Evolutionary conservation across 2,329 filamentous ascomycete genomes (phyloP).

Genomic region (Neoascochyta sp.): DNA sequence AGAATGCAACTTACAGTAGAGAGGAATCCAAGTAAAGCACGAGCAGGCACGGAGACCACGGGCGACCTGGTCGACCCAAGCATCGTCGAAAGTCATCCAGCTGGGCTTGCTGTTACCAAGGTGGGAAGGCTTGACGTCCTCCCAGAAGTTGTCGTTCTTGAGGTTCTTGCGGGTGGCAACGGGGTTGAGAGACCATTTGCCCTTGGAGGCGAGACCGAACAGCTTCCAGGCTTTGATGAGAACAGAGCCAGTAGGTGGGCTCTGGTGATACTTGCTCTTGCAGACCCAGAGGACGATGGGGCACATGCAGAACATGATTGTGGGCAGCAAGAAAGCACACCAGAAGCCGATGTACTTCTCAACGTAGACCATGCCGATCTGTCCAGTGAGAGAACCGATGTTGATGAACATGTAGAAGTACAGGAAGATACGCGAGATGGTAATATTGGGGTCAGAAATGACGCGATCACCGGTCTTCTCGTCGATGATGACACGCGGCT

Average conservation of each 20-base stretch:
- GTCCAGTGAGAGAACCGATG: conserved; percentile 63
- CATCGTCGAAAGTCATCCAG: conserved; percentile 82
- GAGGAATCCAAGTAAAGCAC: conserved; percentile 53
- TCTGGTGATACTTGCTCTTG: conserved; percentile 59
- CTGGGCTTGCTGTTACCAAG: conserved; percentile 55
- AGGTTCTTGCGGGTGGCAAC: conserved; percentile 57
- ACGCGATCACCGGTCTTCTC: conserved; percentile 60
- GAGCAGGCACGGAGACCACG: conserved; percentile 40
- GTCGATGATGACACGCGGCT: conserved; percentile 54
- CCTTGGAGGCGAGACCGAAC: conserved; percentile 59
- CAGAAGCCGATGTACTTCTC: conserved; percentile 76
- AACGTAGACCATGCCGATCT: conserved; percentile 69
- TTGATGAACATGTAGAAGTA: conserved; percentile 53
- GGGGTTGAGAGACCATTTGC: conserved; percentile 60
- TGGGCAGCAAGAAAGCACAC: conserved; percentile 66
- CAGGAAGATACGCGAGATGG: conserved; percentile 60
- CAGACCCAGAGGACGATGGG: conserved; percentile 59
- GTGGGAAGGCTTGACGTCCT: conserved; percentile 63
- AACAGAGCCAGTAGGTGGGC: conserved; percentile 68
- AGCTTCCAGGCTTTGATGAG: conserved; percentile 64
- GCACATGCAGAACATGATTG: conserved; percentile 59
- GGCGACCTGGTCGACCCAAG: conserved; percentile 64
- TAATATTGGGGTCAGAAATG: conserved; percentile 67
- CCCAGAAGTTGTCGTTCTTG: conserved; percentile 60
- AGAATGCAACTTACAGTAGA: too few relatives aligned